Evolutionary conservation across 176 grass and related monocot genomes (phyloP).

Genomic region (Calamus simplicifolius): DNA sequence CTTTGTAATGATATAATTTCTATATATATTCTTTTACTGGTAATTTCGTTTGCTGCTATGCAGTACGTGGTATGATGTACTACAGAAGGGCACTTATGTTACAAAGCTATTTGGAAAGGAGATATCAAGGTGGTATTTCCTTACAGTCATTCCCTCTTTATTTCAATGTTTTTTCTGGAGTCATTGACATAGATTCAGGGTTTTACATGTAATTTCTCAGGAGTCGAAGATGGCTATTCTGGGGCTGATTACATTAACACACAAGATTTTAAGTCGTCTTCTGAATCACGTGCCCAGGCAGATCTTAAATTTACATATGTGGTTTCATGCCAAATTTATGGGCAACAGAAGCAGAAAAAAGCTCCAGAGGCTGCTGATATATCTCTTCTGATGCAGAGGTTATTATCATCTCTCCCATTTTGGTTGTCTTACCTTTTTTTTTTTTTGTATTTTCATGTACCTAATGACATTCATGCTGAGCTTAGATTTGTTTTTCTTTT

Average conservation of each 20-base stretch:
- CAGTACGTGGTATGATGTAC: constrained; percentile 99
- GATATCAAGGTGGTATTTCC: constrained; percentile 63
- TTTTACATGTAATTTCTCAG: constrained; percentile 31
- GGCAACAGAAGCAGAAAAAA: constrained; percentile 90
- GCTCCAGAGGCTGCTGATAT: constrained; percentile 83
- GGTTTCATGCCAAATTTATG: constrained; percentile 98
- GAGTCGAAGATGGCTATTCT: constrained; percentile 75
- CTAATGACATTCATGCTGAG: no score
- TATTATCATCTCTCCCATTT: not conserved
- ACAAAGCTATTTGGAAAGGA: constrained; percentile 92
- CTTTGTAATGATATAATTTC: no score
- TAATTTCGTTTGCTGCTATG: constrained; percentile 16
- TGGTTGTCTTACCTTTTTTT: not conserved
- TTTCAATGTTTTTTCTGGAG: constrained; percentile 2
- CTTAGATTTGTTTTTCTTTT: no score
- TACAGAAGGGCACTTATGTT: constrained; percentile 91
- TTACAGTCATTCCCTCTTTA: constrained; percentile 14
- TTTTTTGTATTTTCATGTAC: not conserved
- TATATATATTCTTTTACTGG: constrained; percentile 10
- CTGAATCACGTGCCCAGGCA: constrained; percentile 75
- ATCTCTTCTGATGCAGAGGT: constrained; percentile 89
- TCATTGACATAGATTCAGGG: not conserved
- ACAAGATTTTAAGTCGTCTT: constrained; percentile 69
- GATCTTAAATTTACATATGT: constrained; percentile 99
- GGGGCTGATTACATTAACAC: constrained; percentile 61